A percentile compares a stretch with the other conserved stretches of the same genome.
phyloP scores from a whole-genome alignment of 495 filamentous ascomycete species.

The Penicillium bovifimosum region DNA sequence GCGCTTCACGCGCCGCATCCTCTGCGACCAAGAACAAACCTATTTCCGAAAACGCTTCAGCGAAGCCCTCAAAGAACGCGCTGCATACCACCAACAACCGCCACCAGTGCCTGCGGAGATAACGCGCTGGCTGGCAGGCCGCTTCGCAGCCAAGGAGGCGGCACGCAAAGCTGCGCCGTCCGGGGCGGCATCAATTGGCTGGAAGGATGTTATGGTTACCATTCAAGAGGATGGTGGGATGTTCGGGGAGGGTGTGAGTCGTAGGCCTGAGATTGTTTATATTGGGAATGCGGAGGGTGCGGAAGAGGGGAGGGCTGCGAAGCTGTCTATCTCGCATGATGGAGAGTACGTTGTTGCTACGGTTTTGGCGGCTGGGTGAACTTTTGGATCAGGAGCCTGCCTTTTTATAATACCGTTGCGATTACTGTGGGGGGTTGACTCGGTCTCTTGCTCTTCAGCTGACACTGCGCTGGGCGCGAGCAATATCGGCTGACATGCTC shows the following conservation, averaged over 20 bases:
- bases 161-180: constrained; percentile 42
- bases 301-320: constrained; percentile 26
- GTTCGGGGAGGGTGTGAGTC: constrained; percentile 14
- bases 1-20: constrained; percentile 50
- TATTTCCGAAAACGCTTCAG: constrained; percentile 39
- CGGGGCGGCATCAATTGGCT: constrained; percentile 36
- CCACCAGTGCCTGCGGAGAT: constrained; percentile 32
- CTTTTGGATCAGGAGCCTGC: not conserved
- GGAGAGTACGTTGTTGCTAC: constrained; percentile 55
- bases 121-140: constrained; percentile 43
- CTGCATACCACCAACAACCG: constrained; percentile 1
- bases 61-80: constrained; percentile 10
- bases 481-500: not conserved
- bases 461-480: not conserved
- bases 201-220: constrained; percentile 37
- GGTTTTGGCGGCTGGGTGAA: constrained; percentile 39
- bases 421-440: not conserved
- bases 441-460: not conserved
- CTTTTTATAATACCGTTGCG: not conserved
- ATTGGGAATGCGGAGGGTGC: constrained; percentile 15
- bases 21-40: constrained; percentile 38
- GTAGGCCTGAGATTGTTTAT: constrained; percentile 39
- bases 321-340: constrained; percentile 54
- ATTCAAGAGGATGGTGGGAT: constrained; percentile 20
- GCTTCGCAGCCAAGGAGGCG: constrained; percentile 47